Base-by-base conservation (phyloP, 768 basidiomycete genomes). In the Pisolithus sp. region DNA sequence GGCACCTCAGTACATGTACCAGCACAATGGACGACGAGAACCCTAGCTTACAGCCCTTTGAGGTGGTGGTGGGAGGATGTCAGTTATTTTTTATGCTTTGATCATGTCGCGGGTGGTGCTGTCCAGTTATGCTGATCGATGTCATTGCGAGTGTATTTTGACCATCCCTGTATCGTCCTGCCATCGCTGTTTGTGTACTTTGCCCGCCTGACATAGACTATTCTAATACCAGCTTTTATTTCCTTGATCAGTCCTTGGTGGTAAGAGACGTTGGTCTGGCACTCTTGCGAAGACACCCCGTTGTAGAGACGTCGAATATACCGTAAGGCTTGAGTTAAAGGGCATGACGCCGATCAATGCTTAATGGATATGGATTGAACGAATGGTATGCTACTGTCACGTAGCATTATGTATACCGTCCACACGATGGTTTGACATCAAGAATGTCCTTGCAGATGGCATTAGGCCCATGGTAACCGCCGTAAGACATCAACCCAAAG, bases 1-100 rank as follows among this genome's bases (percentile, higher is more conserved):
- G 5, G 59, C 59, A 2, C 74, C 76, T 57, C 73, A 72, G 51
- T 77, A 71, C 59, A 73, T 76, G 67, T 77, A 73, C 54, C 73
- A 75, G 48, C 68, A 75, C 37, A 76, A 74, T 55, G 75, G 75
- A 36, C 61, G 68, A 45, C 57, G 65, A 39, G 65, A 67, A 39
- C 57, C 46, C 48, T 68, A 62, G 41, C 17, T 18, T 17, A 5
- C 12, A 23, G 23, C 17, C 17, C n/a, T 20, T 23, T 9, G 30
- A 20, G 5, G 18, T 2, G 26, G 26, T 26, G 26, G 26, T 21
- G 31, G 31, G n/a, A 36, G 21, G 26, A 4, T 26, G 26, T 26
- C 26, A 7, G 26, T 26, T 26, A 26, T 26, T 2, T 42, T 10
- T 13, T 24, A 24, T 13, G 20, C 41, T 24, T 24, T 17, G 30